Percentiles rank a stretch among this genome's conserved stretches.
phyloP scores from a whole-genome alignment of 2,329 filamentous ascomycete species.

The Fusarium concolor region DNA sequence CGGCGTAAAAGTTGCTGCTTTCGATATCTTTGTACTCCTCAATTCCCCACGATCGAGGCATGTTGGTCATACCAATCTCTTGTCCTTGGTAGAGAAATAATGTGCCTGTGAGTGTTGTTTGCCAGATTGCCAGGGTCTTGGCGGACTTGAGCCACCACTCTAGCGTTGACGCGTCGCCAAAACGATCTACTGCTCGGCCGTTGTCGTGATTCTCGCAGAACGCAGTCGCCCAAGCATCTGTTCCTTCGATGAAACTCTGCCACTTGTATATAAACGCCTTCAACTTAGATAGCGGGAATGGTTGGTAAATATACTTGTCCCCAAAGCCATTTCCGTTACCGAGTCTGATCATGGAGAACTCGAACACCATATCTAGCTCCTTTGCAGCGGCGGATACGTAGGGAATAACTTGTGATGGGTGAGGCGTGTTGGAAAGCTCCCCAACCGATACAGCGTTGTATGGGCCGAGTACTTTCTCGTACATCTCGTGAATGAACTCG shows the following conservation, averaged over 20 bases:
- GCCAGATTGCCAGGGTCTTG: slow-evolving; percentile 65
- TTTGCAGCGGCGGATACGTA: slow-evolving; percentile 65
- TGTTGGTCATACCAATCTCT: slow-evolving; percentile 71
- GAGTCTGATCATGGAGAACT: slow-evolving; percentile 67
- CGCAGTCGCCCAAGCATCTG: slow-evolving; percentile 67
- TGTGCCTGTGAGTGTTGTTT: slow-evolving; percentile 63
- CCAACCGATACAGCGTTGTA: slow-evolving; percentile 73
- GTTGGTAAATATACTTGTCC: slow-evolving; percentile 62
- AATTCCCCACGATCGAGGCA: slow-evolving; percentile 62
- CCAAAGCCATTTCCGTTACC: slow-evolving; percentile 61
- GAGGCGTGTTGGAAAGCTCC: slow-evolving; percentile 68
- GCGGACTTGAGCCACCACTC: slow-evolving; percentile 58
- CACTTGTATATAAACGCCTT: slow-evolving; percentile 59
- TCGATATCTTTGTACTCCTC: slow-evolving; percentile 67
- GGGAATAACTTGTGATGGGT: slow-evolving; percentile 62
- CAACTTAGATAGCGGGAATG: slow-evolving; percentile 58
- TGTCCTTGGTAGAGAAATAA: slow-evolving; percentile 71
- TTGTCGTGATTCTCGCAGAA: slow-evolving; percentile 76
- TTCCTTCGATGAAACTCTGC: slow-evolving; percentile 62
- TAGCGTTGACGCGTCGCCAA: slow-evolving; percentile 59
- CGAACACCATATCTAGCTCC: slow-evolving; percentile 72
- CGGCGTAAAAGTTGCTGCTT: slow-evolving; percentile 62
- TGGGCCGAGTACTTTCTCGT: slow-evolving; percentile 60
- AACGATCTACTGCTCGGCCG: slow-evolving; percentile 67
- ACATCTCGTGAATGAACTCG: slow-evolving; percentile 71